These are phyloP conservation scores for Gonium pectorale DNA, from an alignment of 139 green algal species.

Conservation along the genomic window DNA sequence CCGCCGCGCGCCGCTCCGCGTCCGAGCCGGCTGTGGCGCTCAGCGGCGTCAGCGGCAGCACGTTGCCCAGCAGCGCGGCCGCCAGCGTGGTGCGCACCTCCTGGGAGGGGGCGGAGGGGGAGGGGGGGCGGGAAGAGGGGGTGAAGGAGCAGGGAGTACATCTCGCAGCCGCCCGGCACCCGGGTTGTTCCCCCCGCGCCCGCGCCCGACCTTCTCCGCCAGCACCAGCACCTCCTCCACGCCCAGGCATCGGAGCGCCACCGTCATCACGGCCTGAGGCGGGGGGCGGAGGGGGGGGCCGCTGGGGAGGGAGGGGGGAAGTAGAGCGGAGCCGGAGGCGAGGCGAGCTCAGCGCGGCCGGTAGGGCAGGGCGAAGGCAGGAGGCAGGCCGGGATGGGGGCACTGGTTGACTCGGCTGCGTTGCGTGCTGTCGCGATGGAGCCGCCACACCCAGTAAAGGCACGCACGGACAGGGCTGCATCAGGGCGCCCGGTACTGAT, in stretches of 20 bases:
- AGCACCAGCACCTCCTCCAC: not conserved
- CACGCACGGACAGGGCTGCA: no score
- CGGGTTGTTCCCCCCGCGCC: not conserved
- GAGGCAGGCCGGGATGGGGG: no score
- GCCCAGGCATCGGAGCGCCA: constrained; percentile 21
- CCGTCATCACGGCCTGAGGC: not conserved
- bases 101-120: not conserved
- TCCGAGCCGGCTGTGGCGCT: not conserved
- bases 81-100: not conserved
- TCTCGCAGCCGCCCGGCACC: not conserved
- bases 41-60: not conserved
- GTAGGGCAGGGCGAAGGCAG: no score
- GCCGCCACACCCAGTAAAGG: no score
- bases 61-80: constrained; percentile 2
- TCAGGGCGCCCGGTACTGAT: no score
- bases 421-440: no score
- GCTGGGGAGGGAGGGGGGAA: not conserved
- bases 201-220: constrained; percentile 6
- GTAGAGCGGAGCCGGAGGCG: no score
- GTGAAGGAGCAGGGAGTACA: not conserved
- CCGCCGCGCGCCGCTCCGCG: not conserved
- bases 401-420: no score
- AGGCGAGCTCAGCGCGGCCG: no score
- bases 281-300: not conserved
- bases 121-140: not conserved